These are phyloP conservation scores for Lentinula sp. DNA, from an alignment of 768 basidiomycete species.

Conservation along the genomic window DNA sequence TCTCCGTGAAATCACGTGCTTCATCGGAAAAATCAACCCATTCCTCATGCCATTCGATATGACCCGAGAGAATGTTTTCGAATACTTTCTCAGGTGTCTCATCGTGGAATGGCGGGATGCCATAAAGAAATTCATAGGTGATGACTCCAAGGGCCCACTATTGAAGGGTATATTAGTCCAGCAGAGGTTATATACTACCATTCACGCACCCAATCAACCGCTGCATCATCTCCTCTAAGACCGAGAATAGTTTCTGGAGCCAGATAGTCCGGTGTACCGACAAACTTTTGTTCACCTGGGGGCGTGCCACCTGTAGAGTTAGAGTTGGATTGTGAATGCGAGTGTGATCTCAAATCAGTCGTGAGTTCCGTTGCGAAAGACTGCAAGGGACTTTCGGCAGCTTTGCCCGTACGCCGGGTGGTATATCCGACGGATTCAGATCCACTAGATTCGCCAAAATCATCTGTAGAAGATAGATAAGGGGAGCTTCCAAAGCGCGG, in stretches of 20 bases:
- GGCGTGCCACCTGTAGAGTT: constrained; percentile 50
- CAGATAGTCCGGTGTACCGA: constrained; percentile 96
- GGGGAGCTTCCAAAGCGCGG: constrained; percentile 59
- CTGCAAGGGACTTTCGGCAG: constrained; percentile 75
- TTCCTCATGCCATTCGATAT: constrained; percentile 95
- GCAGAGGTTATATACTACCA: background rate
- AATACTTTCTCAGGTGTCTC: constrained; percentile 97
- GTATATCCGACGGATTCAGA: constrained; percentile 29
- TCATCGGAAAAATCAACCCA: constrained; percentile 83
- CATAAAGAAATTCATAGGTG: constrained; percentile 96
- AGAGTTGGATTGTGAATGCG: constrained; percentile 38
- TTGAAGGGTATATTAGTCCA: constrained; percentile 9
- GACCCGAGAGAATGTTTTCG: constrained; percentile 93
- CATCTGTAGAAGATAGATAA: constrained; percentile 70
- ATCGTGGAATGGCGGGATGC: constrained; percentile 96
- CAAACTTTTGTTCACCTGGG: constrained; percentile 87
- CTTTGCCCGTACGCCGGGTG: constrained; percentile 36
- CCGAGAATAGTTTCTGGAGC: constrained; percentile 96
- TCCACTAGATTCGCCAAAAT: constrained; percentile 69
- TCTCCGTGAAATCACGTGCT: constrained; percentile 85
- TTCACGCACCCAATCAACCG: constrained; percentile 89
- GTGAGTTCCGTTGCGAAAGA: constrained; percentile 85
- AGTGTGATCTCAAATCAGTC: constrained; percentile 77
- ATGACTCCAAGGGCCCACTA: constrained; percentile 99
- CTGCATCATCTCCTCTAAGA: constrained; percentile 88